These are phyloP conservation scores for Trichoderma koningiopsis DNA, from an alignment of 2,329 filamentous ascomycete species.

Conservation along the genomic window DNA sequence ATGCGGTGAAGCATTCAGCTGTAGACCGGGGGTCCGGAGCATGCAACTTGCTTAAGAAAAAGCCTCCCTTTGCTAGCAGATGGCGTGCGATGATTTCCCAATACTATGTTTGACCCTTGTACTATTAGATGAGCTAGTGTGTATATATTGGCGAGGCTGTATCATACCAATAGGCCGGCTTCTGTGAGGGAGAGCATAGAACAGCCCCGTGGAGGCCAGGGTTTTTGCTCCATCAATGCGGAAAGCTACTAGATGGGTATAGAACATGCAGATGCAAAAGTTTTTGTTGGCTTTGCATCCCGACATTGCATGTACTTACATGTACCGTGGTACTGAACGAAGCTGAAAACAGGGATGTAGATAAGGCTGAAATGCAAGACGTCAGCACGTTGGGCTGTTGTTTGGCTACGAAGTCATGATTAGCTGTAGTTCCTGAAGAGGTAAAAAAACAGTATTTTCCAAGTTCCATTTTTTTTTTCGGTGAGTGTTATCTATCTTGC, in stretches of 20 bases:
- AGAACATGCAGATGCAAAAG: neutral
- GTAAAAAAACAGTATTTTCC: neutral
- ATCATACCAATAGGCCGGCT: neutral
- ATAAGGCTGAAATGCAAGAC: conserved; percentile 22
- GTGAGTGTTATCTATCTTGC: neutral
- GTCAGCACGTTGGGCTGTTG: conserved; percentile 12
- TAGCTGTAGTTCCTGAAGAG: neutral
- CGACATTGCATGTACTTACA: neutral
- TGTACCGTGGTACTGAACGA: neutral
- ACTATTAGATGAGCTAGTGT: neutral
- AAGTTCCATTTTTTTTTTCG: neutral
- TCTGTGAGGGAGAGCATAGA: neutral
- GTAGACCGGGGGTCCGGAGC: neutral
- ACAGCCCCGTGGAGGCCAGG: neutral
- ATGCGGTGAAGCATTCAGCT: conserved; percentile 11
- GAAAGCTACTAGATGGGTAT: neutral
- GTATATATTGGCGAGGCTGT: conserved; percentile 8
- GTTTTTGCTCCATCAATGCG: neutral
- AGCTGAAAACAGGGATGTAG: conserved; percentile 24
- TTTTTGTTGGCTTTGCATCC: neutral
- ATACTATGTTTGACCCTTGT: neutral
- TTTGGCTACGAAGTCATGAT: neutral
- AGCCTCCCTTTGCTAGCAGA: neutral
- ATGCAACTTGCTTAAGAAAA: neutral
- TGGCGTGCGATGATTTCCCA: neutral